Percentiles rank a stretch among this genome's conserved stretches.
Conservation (phyloP, 2,329 filamentous ascomycete genomes). For the Cladobotryum mycophilum region DNA sequence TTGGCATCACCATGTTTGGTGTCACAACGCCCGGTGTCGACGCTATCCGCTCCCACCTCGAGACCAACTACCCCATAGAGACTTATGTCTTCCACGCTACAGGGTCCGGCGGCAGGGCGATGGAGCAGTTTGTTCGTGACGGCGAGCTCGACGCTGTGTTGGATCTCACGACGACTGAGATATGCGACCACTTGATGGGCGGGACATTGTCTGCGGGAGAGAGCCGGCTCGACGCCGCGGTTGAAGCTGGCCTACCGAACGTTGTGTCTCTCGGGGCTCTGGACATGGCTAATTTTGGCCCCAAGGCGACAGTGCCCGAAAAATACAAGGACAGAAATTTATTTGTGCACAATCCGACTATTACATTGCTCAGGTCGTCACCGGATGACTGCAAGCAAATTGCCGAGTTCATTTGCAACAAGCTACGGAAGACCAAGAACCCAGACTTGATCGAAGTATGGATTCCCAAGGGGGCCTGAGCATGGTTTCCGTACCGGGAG, state of each 20-base stretch:
- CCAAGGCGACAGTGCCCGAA: constrained; percentile 47
- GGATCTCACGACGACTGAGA: constrained; percentile 67
- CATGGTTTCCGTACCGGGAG: constrained; percentile 47
- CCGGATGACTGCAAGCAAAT: constrained; percentile 49
- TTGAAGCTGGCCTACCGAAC: constrained; percentile 49
- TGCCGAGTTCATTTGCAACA: constrained; percentile 49
- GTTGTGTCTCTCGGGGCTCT: constrained; percentile 45
- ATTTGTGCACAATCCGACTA: constrained; percentile 59
- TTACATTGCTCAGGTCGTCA: constrained; percentile 61
- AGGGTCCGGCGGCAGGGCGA: constrained; percentile 59
- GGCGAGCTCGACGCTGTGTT: constrained; percentile 57
- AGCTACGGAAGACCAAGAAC: constrained; percentile 38
- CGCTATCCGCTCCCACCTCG: constrained; percentile 44
- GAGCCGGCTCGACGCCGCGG: constrained; percentile 50
- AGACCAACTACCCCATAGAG: constrained; percentile 42
- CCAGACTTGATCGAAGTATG: constrained; percentile 46
- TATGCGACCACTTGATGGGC: constrained; percentile 57
- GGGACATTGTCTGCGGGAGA: constrained; percentile 57
- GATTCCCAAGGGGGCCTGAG: constrained; percentile 56
- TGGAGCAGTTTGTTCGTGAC: constrained; percentile 58
- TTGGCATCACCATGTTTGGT: constrained; percentile 69
- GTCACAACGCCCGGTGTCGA: constrained; percentile 64
- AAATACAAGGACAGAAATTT: constrained; percentile 45
- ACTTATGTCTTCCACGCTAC: constrained; percentile 65
- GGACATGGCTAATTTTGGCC: constrained; percentile 61